Evolutionary conservation across 371 early-diverging fungal species (phyloP), one percentile per base, ranked within the genome.

Genomic region (Chytridiales sp.): DNA sequence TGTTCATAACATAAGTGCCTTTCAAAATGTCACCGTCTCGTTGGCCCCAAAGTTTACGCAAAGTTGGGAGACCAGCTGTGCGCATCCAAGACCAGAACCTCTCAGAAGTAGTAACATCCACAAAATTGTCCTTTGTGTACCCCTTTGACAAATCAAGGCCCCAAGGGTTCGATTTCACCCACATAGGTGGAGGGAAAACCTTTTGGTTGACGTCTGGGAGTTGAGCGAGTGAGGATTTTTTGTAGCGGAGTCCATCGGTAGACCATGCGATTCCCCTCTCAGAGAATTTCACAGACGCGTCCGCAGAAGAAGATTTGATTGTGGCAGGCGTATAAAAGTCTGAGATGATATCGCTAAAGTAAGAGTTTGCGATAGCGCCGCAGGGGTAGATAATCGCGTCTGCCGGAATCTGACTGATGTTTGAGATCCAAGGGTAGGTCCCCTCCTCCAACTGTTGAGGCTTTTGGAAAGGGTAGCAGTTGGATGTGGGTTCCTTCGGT

Each of bases 31-130:
- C 56, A n/a, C 22, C 36, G 61, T 84, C 87, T 53, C 77, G 79
- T 66, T 85, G 79, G 26, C 88, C 94, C 81, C 92, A 98, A 31
- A 97, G 80, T 74, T 99, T 99, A 39, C 96, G 83, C 73, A 98
- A 98, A 47, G 85, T 92, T 46, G 97, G 95, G 54, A 97, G 78
- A 0, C 95, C 95, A 8, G 96, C 91, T 0, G 91, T 87, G 44
- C 94, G 87, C 93, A 98, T 97, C 99, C 99, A 99, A 22, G 96
- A 97, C 74, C 91, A 88, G 59, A 98, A 88, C 46, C 87, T 81
- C 75, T 97, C 91, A 73, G 86, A 80, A 19, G 61, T 47, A 11
- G 77, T 67, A 27, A 90, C 67, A 51, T 91, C 82, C 6, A 90
- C 93, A 22, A 81, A 83, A 59, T 88, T 87, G 35, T 79, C 82